phyloP scores from a whole-genome alignment of 164 flowering plant genomes.

The Tetracentron sinense region DNA sequence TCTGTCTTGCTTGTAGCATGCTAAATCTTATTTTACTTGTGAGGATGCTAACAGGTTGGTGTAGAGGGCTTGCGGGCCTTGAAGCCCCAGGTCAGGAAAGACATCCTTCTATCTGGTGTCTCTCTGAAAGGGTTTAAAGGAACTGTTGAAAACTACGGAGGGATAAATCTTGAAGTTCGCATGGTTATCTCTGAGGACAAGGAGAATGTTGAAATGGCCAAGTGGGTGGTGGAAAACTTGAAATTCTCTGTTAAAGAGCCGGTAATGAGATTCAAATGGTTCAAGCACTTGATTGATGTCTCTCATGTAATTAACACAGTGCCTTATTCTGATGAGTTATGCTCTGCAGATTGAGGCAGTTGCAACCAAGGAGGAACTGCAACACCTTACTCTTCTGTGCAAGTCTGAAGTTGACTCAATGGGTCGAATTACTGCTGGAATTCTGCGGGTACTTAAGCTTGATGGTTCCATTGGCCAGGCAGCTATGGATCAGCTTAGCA shows the following conservation, averaged over 20 bases:
- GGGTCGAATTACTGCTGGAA: constrained; percentile 91
- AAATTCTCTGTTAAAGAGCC: constrained; percentile 83
- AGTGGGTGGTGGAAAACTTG: constrained; percentile 73
- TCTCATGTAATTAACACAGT: neutral
- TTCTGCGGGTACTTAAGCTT: constrained; percentile 74
- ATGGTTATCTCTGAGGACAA: constrained; percentile 43
- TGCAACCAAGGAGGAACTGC: constrained; percentile 84
- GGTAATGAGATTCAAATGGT: constrained; percentile 38
- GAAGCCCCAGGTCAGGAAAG: constrained; percentile 56
- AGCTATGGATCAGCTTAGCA: constrained; percentile 79
- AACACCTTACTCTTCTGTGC: constrained; percentile 64
- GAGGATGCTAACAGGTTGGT: constrained; percentile 51
- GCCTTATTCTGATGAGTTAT: constrained; percentile 3
- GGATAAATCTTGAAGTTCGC: constrained; percentile 63
- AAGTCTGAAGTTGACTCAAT: constrained; percentile 85
- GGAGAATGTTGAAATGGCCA: constrained; percentile 36
- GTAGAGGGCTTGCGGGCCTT: constrained; percentile 83
- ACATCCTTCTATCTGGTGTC: constrained; percentile 19
- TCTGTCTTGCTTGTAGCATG: neutral
- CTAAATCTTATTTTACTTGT: no score
- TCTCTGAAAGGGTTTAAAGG: constrained; percentile 34
- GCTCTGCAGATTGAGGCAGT: constrained; percentile 75
- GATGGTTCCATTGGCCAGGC: constrained; percentile 79
- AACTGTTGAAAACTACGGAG: constrained; percentile 38
- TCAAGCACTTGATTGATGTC: neutral